Percentiles rank a stretch among this genome's conserved stretches.
Conservation (phyloP, 106 monocot genomes). For the Agapanthus africanus region DNA sequence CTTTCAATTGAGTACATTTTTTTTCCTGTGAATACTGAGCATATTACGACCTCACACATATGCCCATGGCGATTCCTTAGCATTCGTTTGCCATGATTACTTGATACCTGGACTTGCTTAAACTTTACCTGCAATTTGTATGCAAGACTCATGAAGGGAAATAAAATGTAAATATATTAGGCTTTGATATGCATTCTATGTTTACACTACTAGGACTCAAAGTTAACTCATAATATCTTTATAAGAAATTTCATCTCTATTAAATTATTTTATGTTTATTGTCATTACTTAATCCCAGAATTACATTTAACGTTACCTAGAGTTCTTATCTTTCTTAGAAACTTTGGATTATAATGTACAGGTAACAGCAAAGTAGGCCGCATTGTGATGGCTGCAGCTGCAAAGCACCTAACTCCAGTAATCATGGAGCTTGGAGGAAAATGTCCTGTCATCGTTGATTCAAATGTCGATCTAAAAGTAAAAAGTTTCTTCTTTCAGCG, state of each 20-base stretch:
- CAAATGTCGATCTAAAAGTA: slow-evolving; percentile 39
- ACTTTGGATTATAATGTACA: too few species aligned
- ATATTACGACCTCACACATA: background rate
- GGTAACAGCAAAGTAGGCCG: slow-evolving; percentile 49
- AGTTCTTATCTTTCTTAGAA: too few species aligned
- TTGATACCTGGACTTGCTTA: background rate
- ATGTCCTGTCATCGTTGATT: slow-evolving; percentile 63
- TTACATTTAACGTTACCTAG: background rate
- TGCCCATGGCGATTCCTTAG: background rate
- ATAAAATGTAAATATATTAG: background rate
- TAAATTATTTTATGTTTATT: too few species aligned
- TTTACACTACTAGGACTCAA: too few species aligned
- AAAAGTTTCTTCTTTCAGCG: background rate
- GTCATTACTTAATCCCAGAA: too few species aligned
- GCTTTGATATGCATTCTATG: too few species aligned
- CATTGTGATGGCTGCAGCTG: slow-evolving; percentile 66
- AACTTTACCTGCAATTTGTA: background rate
- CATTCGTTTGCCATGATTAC: background rate
- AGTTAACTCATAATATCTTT: too few species aligned
- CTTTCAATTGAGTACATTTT: background rate
- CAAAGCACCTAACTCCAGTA: slow-evolving; percentile 69
- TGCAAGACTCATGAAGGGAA: background rate
- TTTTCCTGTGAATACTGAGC: background rate
- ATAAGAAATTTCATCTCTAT: too few species aligned
- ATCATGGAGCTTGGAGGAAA: slow-evolving; percentile 75